phyloP scores from a whole-genome alignment of 1,284 basidiomycete species.

The Nidula niveotomentosa region DNA sequence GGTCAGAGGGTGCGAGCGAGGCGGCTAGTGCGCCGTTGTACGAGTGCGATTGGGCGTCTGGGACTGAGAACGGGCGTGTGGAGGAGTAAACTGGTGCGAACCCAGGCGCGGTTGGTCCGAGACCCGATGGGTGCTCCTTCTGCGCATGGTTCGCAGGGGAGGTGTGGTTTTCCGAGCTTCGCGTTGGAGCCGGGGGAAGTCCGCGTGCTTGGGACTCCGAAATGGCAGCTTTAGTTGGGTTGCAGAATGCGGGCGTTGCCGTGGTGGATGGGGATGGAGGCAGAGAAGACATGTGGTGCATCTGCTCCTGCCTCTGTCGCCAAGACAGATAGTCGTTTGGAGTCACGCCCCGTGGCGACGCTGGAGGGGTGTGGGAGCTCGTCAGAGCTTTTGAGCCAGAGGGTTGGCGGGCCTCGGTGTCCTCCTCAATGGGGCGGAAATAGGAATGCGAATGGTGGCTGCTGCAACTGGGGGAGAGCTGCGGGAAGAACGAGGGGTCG shows the following conservation, averaged over 20 bases:
- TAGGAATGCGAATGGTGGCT: no score
- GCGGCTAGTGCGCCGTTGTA: no score
- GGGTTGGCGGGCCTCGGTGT: no score
- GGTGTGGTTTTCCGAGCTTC: neutral
- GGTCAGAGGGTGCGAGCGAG: neutral
- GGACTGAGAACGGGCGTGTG: conserved; percentile 8
- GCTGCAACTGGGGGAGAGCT: conserved; percentile 1
- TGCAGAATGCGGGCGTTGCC: neutral
- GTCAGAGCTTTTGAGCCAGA: neutral
- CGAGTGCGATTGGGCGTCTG: conserved; percentile 5
- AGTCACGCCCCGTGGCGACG: neutral
- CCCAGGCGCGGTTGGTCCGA: no score
- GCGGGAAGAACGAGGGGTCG: neutral
- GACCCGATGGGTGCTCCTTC: no score
- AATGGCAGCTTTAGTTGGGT: no score
- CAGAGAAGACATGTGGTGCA: neutral
- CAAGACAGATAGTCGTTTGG: no score
- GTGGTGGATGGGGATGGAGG: neutral
- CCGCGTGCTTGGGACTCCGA: neutral
- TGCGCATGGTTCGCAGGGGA: neutral
- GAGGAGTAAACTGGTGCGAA: neutral
- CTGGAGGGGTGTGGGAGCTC: neutral
- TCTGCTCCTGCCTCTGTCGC: neutral
- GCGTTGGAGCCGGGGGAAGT: no score
- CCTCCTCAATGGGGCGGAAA: no score